Evolutionary conservation across 1,284 basidiomycete genomes (phyloP), one percentile per base, ranked within the genome.

Genomic region (Ustilago curta): DNA sequence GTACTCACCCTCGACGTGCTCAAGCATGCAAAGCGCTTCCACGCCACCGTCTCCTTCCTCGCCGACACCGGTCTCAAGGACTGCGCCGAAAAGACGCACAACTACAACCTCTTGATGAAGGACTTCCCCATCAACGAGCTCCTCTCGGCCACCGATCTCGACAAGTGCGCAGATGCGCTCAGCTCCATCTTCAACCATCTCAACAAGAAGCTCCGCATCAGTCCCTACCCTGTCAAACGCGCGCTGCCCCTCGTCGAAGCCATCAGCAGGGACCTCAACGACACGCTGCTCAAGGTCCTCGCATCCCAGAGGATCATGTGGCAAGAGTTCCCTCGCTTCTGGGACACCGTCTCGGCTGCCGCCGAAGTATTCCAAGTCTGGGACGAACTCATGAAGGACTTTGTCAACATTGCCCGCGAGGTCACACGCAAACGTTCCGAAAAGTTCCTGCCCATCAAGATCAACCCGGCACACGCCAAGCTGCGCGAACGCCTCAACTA

Each of bases 361-460:
- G 90, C 90, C 74, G 89, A 89, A 40, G 95, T 97, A 59, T 98
- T 98, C 87, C 89, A 90, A 8, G 92, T 92, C 1, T 99, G 96
- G 96, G 96, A 98, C 85, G 96, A 97, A 82, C 89, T 91, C 58
- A 93, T 97, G 87, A 98, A 98, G 86, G 96, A 97, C 84, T 99
- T 99, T 83, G 97, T 95, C 21, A 96, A 95, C 82, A 93, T 97
- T 49, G 96, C 96, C 3, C 90, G 97, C 73, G 97, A 99, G 83
- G 92, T 97, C 35, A 95, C 93, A 43, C 88, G 95, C 67, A 95
- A 95, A 86, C 90, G 96, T 9, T 88, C 88, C 45, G 97, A 99
- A 83, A 92, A 92, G 86, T 98, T 99, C 86, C 94, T 99, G 66
- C 95, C 95, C 4, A 98, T 99, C 88, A 97, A 98, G 87, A 92